Evolutionary conservation across 106 monocot species (phyloP), one percentile per base, ranked within the genome.

Genomic region (Phalaenopsis aphrodite): DNA sequence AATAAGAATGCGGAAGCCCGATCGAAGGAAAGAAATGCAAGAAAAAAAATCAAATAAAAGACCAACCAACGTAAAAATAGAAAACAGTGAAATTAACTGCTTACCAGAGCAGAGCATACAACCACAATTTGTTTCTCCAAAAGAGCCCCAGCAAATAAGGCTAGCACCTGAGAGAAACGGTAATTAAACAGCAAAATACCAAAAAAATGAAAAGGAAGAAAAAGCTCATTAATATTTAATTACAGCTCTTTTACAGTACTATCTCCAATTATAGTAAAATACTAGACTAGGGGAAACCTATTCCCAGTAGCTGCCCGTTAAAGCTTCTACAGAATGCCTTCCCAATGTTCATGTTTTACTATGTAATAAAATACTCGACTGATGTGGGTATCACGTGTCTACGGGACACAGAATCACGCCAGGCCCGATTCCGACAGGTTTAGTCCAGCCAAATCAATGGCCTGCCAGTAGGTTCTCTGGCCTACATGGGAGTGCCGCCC

Each of bases 121-220:
- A 95, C 81, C 39, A 93, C 93, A 87, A 99, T 93, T 78, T 99
- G 94, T 81, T 99, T 99, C 86, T 99, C 99, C 91, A 99, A 78
- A 84, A 99, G 95, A 24, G 93, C 99, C 19, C 89, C 99, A 14
- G 99, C 92, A 87, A 99, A 95, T 85, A 99, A 78, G 42, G 81
- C 78, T 80, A 99, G 78, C 65, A 99, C 87, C 95, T 98, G 89
- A 57, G 71, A 74, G 74, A 74, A n/a, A 21, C 39, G 39, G 14
- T 39, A 69, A 42, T 49, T 24, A 76, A 52, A 36, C 49, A 87
- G 55, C 38, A 39, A 42, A 82, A 65, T 84, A 37, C 81, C 49
- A 76, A 30, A 30, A 30, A 30, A 30, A 30, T 30, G 30, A 30
- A 15, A 69, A 39, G 38, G n/a, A 69, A 69, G 11, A 69, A 69